Evolutionary conservation across 2,329 filamentous ascomycete genomes (phyloP).

Genomic region (Ophiostoma fasciatum): DNA sequence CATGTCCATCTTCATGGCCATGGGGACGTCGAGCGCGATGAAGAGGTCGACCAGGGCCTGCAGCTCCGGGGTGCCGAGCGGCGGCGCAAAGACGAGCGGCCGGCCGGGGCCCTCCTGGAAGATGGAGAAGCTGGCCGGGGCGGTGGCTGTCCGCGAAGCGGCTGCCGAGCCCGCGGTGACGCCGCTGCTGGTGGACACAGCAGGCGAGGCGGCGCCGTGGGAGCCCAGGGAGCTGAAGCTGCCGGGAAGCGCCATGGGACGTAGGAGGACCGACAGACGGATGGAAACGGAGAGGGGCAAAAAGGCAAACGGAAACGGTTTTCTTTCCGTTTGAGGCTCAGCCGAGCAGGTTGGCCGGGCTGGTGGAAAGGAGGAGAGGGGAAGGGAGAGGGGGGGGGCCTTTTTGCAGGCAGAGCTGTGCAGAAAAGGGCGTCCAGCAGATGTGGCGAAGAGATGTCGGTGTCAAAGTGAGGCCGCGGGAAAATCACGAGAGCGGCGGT

Average conservation of each 20-base stretch:
- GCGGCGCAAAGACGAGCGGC: constrained; percentile 49
- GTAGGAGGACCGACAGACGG: no score
- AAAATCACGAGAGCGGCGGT: no score
- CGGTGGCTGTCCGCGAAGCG: not conserved
- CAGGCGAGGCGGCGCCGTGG: constrained; percentile 5
- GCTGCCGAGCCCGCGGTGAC: constrained; percentile 4
- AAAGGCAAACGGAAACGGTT: no score
- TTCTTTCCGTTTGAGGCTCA: no score
- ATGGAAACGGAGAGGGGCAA: no score
- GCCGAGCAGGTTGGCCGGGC: no score
- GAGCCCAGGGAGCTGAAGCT: constrained; percentile 8
- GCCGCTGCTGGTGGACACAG: constrained; percentile 5
- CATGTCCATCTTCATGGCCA: constrained; percentile 28
- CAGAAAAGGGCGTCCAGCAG: no score
- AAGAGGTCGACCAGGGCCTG: constrained; percentile 45
- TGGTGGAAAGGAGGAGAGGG: no score
- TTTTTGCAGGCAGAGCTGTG: no score
- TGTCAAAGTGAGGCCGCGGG: no score
- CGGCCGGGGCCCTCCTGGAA: constrained; percentile 43
- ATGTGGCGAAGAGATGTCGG: no score
- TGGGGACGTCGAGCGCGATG: constrained; percentile 27
- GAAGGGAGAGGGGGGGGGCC: no score
- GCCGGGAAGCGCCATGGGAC: constrained; percentile 8
- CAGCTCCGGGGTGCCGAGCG: constrained; percentile 46
- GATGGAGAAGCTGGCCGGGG: constrained; percentile 35